Percentiles rank a stretch among this genome's conserved stretches.
Conservation (phyloP, 441 rosid species). For the Syzygium syzygioides region DNA sequence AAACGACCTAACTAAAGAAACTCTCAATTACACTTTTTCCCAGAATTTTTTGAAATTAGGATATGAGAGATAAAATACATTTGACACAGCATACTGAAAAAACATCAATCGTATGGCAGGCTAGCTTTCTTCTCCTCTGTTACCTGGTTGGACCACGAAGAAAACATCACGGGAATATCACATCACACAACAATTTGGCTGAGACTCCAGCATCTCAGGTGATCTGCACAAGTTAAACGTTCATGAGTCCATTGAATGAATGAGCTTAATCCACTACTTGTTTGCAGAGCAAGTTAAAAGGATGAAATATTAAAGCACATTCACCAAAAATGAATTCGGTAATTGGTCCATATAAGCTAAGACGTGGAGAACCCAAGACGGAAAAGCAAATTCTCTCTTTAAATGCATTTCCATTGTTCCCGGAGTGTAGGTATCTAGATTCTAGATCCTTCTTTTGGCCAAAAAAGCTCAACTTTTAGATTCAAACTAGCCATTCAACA, state of each 20-base stretch:
- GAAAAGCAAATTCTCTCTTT: background rate
- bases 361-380: background rate
- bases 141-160: background rate
- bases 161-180: slow-evolving; percentile 23
- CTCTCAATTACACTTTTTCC: background rate
- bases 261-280: background rate
- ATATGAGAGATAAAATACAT: background rate
- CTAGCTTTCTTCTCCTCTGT: background rate
- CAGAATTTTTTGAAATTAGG: background rate
- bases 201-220: slow-evolving; percentile 74
- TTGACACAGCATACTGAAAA: background rate
- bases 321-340: background rate
- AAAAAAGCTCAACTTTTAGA: background rate
- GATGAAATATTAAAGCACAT: background rate
- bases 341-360: background rate
- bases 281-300: background rate
- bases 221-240: slow-evolving; percentile 41
- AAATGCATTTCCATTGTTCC: background rate
- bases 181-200: slow-evolving; percentile 75
- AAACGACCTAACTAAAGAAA: background rate
- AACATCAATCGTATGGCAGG: background rate
- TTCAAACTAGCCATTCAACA: background rate
- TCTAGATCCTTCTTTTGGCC: background rate
- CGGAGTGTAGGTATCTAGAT: background rate
- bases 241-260: slow-evolving; percentile 12